Conservation (phyloP, 768 basidiomycete species). For the Clavulina sp. region DNA sequence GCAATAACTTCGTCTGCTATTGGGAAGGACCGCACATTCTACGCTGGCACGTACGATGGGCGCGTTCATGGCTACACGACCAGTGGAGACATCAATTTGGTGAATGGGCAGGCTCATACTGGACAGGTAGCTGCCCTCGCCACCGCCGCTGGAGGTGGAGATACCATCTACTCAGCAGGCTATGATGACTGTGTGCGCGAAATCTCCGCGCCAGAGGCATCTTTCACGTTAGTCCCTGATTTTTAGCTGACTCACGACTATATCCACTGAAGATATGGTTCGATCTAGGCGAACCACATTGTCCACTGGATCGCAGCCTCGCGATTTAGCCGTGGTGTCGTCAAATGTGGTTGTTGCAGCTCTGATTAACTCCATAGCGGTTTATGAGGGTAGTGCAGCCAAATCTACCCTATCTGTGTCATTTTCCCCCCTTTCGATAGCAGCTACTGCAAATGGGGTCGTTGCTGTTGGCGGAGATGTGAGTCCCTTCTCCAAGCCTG, state of each 20-base stretch:
- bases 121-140: slow-evolving; percentile 51
- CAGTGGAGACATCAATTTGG: slow-evolving; percentile 22
- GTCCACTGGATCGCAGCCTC: slow-evolving; percentile 13
- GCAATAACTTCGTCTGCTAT: slow-evolving; percentile 49
- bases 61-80: slow-evolving; percentile 41
- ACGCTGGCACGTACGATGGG: slow-evolving; percentile 68
- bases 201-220: slow-evolving; percentile 28
- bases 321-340: slow-evolving; percentile 25
- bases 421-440: slow-evolving; percentile 39
- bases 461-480: slow-evolving; percentile 69
- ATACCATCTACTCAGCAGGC: slow-evolving; percentile 48
- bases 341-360: slow-evolving; percentile 48
- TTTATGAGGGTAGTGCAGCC: slow-evolving; percentile 27
- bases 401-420: neutral
- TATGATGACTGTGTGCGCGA: slow-evolving; percentile 69
- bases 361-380: slow-evolving; percentile 43
- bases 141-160: slow-evolving; percentile 16
- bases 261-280: neutral
- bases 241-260: neutral
- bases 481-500: slow-evolving; percentile 14
- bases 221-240: slow-evolving; percentile 31
- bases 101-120: slow-evolving; percentile 47
- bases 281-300: neutral
- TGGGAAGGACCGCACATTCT: slow-evolving; percentile 34
- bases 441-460: slow-evolving; percentile 24